A percentile compares a stretch with the other conserved stretches of the same genome.
Conservation (phyloP, 352 stramenopile genomes). For the Pythium grandisporangium region DNA sequence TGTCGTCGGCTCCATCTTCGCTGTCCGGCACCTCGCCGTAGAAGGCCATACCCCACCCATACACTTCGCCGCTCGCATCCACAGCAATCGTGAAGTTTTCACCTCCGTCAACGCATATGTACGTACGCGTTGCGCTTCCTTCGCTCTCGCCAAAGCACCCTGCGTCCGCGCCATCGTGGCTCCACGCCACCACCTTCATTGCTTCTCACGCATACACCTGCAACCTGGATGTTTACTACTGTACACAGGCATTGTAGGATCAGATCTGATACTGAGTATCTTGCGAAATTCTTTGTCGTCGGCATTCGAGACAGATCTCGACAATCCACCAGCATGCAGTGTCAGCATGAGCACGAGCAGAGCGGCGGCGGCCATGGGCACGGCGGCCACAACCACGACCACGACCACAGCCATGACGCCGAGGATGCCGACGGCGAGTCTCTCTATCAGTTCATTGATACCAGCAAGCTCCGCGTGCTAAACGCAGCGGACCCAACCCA, state of each 20-base stretch:
- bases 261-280: conserved; percentile 10
- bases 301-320: conserved; percentile 1
- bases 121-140: conserved; percentile 2
- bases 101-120: conserved; percentile 26
- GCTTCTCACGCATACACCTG: neutral
- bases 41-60: conserved; percentile 57
- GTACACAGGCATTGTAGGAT: neutral
- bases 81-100: conserved; percentile 48
- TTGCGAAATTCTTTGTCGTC: neutral
- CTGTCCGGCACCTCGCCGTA: conserved; percentile 68
- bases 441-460: conserved; percentile 80
- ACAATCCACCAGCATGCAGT: conserved; percentile 24
- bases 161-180: neutral
- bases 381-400: conserved; percentile 46
- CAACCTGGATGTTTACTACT: conserved; percentile 1
- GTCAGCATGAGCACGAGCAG: conserved; percentile 47
- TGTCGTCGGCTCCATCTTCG: too few relatives aligned
- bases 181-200: too few relatives aligned
- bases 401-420: conserved; percentile 49
- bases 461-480: conserved; percentile 75
- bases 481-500: conserved; percentile 60
- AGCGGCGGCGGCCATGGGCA: conserved; percentile 27
- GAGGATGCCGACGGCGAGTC: conserved; percentile 71
- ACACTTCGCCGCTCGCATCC: conserved; percentile 14
- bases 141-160: conserved; percentile 29